Base-by-base conservation (phyloP, 345 rosid species). In the Litchi chinensis region DNA sequence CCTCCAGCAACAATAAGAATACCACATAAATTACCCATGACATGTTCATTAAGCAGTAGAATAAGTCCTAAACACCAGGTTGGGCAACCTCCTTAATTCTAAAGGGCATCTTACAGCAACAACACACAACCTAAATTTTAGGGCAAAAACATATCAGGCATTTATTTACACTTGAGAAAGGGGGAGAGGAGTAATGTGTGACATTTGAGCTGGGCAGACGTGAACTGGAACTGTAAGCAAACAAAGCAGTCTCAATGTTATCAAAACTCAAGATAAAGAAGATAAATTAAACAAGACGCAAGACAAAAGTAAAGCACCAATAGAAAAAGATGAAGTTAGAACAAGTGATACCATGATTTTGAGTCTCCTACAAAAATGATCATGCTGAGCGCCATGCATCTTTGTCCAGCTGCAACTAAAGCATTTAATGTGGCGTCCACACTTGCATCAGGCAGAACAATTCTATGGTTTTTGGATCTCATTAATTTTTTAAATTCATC, bases 321-420 rank as follows among this genome's bases (percentile, higher is more conserved):
- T 48, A 26, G 65, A 69, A 41, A 16, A 11, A 11, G 56, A 69
- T 3, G 6, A 46, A 22, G 18, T 39, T 73, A 7, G 65, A 54
- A 57, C 73, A 41, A 62, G 48, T 18, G 77, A 71, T 93, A 95
- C 98, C 97, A 93, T 81, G 95, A 75, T 68, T 89, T 86, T 54
- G 99, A 80, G 71, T 79, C 86, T 70, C 98, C 98, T 46, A 95
- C 98, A 75, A 95, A 95, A 65, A 93, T 95, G 64, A 93, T 90
- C 3, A 92, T 91, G 86, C 99, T 95, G 32, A 95, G 92, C 39
- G 98, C 98, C 99, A 95, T 95, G 87, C 99, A 95, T 83, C 99
- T 90, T 77, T 93, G 99, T 78, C 98, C 99, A 81, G 99, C 99
- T 78, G 97, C 98, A 80, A 85, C 89, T 74, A 95, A 80, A 24